These are phyloP conservation scores for Populus tremula DNA, from an alignment of 345 rosid species.

Conservation along the genomic window DNA sequence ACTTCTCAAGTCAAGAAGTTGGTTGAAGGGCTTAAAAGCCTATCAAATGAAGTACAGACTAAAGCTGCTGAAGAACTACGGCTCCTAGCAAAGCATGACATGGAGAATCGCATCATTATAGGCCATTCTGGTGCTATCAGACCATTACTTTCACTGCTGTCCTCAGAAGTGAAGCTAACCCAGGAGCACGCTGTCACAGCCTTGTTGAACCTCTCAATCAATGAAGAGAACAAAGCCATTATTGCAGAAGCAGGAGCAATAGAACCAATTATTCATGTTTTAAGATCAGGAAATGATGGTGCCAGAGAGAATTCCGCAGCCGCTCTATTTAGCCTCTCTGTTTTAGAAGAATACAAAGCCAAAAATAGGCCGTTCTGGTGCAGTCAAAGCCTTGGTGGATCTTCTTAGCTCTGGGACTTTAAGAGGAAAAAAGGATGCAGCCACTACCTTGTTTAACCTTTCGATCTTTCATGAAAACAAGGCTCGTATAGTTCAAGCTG, in stretches of 20 bases:
- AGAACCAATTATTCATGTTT: constrained; percentile 76
- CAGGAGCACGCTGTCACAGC: constrained; percentile 96
- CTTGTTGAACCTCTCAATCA: constrained; percentile 79
- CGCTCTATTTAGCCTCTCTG: constrained; percentile 76
- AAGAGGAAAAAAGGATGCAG: constrained; percentile 92
- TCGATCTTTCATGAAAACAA: constrained; percentile 92
- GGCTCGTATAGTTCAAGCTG: constrained; percentile 90
- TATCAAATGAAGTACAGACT: constrained; percentile 48
- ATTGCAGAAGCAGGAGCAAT: constrained; percentile 72
- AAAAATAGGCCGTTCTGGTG: constrained; percentile 79
- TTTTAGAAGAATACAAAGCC: constrained; percentile 65
- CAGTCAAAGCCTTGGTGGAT: constrained; percentile 67
- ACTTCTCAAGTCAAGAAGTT: constrained; percentile 48
- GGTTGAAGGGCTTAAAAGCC: constrained; percentile 63
- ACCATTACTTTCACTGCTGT: constrained; percentile 64
- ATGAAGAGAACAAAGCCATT: constrained; percentile 64
- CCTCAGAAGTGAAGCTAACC: constrained; percentile 55
- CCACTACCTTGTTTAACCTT: constrained; percentile 84
- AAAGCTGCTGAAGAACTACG: constrained; percentile 85
- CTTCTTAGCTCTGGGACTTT: constrained; percentile 79
- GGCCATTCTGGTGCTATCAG: constrained; percentile 65
- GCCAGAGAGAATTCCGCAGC: constrained; percentile 94
- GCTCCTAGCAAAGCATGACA: constrained; percentile 61
- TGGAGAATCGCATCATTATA: constrained; percentile 64
- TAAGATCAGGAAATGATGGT: constrained; percentile 69